phyloP scores from a whole-genome alignment of 768 basidiomycete species.

The Leccinum longicurvipes region DNA sequence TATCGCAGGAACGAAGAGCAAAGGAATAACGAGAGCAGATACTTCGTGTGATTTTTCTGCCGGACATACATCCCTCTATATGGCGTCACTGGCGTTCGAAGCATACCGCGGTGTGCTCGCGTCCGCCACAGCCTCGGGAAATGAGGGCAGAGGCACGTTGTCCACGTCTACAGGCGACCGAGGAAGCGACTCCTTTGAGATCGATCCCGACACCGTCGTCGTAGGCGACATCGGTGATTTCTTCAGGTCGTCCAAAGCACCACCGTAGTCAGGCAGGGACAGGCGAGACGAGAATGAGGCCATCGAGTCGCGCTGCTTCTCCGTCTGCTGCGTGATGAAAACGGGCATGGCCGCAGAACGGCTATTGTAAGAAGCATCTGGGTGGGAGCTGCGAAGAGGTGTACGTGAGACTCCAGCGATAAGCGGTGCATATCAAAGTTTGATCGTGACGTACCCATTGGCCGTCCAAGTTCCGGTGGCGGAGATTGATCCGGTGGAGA shows the following conservation, averaged over 20 bases:
- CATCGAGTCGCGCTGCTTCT: slow-evolving; percentile 47
- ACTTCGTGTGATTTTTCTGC: background rate
- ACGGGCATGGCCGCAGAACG: slow-evolving; percentile 37
- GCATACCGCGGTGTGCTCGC: slow-evolving; percentile 17
- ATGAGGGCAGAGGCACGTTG: slow-evolving; percentile 11
- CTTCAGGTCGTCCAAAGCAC: slow-evolving; percentile 29
- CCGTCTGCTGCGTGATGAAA: slow-evolving; percentile 41
- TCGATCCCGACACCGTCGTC: slow-evolving; percentile 18
- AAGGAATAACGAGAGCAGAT: background rate
- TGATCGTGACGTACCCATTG: slow-evolving; percentile 24
- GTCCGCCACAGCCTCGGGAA: slow-evolving; percentile 19
- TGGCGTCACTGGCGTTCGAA: slow-evolving; percentile 13
- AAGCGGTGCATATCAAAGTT: background rate
- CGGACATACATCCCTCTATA: slow-evolving; percentile 1
- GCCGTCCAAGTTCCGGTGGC: slow-evolving; percentile 21
- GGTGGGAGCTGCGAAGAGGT: slow-evolving; percentile 17
- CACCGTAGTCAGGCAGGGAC: slow-evolving; percentile 41
- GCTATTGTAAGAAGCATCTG: slow-evolving; percentile 20
- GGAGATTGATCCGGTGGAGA: slow-evolving; percentile 27
- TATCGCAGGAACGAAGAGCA: background rate
- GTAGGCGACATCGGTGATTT: slow-evolving; percentile 21
- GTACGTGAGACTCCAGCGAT: background rate
- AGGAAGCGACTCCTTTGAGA: slow-evolving; percentile 28
- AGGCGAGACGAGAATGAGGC: slow-evolving; percentile 45
- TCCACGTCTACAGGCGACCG: slow-evolving; percentile 19